These are phyloP conservation scores for Piper betle DNA, from an alignment of 164 flowering plant species.

Conservation along the genomic window DNA sequence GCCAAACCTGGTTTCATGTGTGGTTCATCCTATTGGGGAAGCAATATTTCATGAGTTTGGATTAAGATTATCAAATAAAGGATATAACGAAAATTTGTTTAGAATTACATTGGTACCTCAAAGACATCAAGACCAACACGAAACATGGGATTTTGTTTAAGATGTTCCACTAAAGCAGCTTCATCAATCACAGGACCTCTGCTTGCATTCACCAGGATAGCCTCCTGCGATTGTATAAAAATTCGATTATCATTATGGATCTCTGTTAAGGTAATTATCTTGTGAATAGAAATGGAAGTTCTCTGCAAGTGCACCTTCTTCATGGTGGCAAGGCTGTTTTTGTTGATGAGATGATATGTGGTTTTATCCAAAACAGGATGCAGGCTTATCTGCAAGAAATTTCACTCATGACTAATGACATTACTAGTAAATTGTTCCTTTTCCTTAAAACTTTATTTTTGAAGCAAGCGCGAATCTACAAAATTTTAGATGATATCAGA, in stretches of 20 bases:
- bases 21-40: conserved; percentile 68
- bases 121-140: conserved; percentile 98
- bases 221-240: conserved; percentile 42
- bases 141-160: conserved; percentile 87
- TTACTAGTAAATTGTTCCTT: too few species aligned
- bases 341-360: conserved; percentile 85
- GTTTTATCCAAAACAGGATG: conserved; percentile 93
- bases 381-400: conserved; percentile 62
- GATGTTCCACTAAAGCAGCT: conserved; percentile 85
- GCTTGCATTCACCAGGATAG: conserved; percentile 85
- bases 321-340: conserved; percentile 77
- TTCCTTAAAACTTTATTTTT: too few species aligned
- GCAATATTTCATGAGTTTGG: conserved; percentile 1
- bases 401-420: neutral
- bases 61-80: neutral
- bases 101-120: conserved; percentile 37
- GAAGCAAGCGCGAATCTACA: too few species aligned
- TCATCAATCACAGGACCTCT: conserved; percentile 96
- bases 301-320: conserved; percentile 45
- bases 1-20: conserved; percentile 96
- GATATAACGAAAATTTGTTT: neutral
- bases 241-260: neutral
- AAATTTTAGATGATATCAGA: too few species aligned
- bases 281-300: neutral
- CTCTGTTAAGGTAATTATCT: too few species aligned